A percentile compares a stretch with the other conserved stretches of the same genome.
phyloP scores from a whole-genome alignment of 2,329 filamentous ascomycete species.

The Exophiala lecanii-corni region DNA sequence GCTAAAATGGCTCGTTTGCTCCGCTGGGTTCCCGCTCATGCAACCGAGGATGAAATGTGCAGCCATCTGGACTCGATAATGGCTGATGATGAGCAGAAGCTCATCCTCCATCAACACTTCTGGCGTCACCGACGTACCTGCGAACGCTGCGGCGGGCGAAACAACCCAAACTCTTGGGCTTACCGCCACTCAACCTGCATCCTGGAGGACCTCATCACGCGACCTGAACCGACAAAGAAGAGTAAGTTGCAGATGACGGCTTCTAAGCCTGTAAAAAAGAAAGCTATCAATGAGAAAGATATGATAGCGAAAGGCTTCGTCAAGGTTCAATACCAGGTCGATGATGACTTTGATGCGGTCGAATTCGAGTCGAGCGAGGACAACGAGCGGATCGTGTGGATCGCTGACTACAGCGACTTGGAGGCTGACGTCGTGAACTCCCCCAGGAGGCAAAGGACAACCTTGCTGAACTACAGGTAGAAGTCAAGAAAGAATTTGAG shows the following conservation, averaged over 20 bases:
- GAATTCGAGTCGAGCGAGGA: neutral
- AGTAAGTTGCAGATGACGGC: neutral
- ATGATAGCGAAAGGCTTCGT: constrained; percentile 7
- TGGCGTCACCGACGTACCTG: constrained; percentile 60
- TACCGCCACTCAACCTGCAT: constrained; percentile 50
- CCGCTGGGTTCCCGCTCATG: constrained; percentile 53
- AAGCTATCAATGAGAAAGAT: constrained; percentile 1
- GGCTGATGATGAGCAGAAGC: constrained; percentile 55
- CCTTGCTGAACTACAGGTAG: too few species aligned
- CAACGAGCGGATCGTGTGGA: constrained; percentile 5
- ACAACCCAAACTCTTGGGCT: constrained; percentile 56
- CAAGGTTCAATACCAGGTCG: constrained; percentile 11
- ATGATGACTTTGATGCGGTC: constrained; percentile 22
- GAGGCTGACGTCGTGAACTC: constrained; percentile 4
- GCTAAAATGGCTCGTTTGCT: constrained; percentile 60
- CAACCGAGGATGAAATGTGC: constrained; percentile 19
- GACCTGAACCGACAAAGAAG: constrained; percentile 1
- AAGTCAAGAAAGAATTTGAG: too few species aligned
- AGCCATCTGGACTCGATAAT: constrained; percentile 56
- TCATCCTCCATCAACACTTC: constrained; percentile 58
- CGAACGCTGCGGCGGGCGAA: constrained; percentile 51
- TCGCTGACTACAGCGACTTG: constrained; percentile 12
- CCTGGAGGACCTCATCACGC: constrained; percentile 15
- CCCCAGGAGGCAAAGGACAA: constrained; percentile 1
- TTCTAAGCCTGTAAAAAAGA: neutral